Percentiles rank a stretch among this genome's conserved stretches.
phyloP scores from a whole-genome alignment of 441 rosid genomes.

The Erodium texanum region DNA sequence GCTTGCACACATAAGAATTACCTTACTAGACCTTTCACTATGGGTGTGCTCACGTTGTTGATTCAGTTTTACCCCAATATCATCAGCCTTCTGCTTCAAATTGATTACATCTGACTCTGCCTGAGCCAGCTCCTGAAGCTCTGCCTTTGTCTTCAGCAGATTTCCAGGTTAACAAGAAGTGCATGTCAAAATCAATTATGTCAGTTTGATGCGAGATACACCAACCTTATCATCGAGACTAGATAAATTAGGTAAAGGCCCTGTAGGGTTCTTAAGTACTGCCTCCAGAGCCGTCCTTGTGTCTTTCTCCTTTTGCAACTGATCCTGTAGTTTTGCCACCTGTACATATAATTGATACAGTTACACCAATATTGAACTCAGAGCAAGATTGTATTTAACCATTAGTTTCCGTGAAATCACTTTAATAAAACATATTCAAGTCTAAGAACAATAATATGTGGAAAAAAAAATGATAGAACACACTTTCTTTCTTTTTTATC shows the following conservation, averaged over 20 bases:
- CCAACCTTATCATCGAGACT: constrained; percentile 57
- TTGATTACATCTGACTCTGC: constrained; percentile 56
- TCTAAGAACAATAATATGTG: not conserved
- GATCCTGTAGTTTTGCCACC: constrained; percentile 79
- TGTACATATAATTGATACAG: constrained; percentile 18
- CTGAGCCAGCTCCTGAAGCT: constrained; percentile 52
- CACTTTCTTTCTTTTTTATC: not conserved
- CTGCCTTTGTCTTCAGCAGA: constrained; percentile 47
- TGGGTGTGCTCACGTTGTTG: constrained; percentile 30
- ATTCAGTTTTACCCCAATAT: constrained; percentile 45
- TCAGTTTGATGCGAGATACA: constrained; percentile 17
- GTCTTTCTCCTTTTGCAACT: constrained; percentile 69
- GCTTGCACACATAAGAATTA: constrained; percentile 19
- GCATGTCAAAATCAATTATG: constrained; percentile 16
- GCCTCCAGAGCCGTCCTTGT: constrained; percentile 56
- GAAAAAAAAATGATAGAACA: not conserved
- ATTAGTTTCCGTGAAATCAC: not conserved
- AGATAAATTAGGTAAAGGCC: constrained; percentile 28
- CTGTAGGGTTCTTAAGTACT: constrained; percentile 44
- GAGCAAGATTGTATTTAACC: not conserved
- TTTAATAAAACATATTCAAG: not conserved
- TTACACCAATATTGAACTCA: not conserved
- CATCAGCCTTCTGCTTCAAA: constrained; percentile 55
- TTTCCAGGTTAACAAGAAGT: constrained; percentile 23
- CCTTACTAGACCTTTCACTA: constrained; percentile 33